Base-by-base conservation (phyloP, 257 asterid genomes). In the Eucommia ulmoides region DNA sequence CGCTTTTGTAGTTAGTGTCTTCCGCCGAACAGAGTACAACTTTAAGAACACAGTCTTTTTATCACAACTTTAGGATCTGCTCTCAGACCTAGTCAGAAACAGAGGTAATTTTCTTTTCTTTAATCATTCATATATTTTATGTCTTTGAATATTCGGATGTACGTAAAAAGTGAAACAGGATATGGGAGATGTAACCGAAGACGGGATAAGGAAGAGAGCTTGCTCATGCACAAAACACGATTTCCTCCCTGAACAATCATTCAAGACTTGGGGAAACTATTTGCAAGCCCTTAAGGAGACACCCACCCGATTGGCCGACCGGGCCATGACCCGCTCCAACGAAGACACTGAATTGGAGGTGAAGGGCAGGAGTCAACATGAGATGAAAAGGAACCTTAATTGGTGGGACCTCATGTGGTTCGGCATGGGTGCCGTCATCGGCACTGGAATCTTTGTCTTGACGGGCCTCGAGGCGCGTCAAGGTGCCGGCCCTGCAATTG, bases 321-420 rank as follows among this genome's bases (percentile, higher is more conserved):
- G 92, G 73, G 26, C 60, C 0, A 4, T 69, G 33, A 42, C 75
- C 60, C 73, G 92, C 26, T 81, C 92, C 22, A 60, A 61, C 16
- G 53, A 47, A 50, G 59, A 66, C 45, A 66, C 57, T 6, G 92
- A 81, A 63, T 20, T 81, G 46, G 75, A 78, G 57, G 80, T 65
- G 50, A 74, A 72, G 65, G 41, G 65, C 19, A 74, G 81, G 16
- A 81, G 92, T 26, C 61, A 59, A 22, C 53, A 70, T 56, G 72
- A 67, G 69, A 74, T 81, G 92, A 81, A 74, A 65, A 65, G 15
- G 66, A 77, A 75, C 1, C 79, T 81, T 2, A 51, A 72, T 0
- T 74, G 83, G 92, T 81, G 86, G 86, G 92, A 81, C 48, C 45
- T 81, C 29, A 77, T 81, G 49, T 77, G 92, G 86, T 75, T 81